Base-by-base conservation (phyloP, 2,329 filamentous ascomycete genomes). In the Fusarium pilosicola region DNA sequence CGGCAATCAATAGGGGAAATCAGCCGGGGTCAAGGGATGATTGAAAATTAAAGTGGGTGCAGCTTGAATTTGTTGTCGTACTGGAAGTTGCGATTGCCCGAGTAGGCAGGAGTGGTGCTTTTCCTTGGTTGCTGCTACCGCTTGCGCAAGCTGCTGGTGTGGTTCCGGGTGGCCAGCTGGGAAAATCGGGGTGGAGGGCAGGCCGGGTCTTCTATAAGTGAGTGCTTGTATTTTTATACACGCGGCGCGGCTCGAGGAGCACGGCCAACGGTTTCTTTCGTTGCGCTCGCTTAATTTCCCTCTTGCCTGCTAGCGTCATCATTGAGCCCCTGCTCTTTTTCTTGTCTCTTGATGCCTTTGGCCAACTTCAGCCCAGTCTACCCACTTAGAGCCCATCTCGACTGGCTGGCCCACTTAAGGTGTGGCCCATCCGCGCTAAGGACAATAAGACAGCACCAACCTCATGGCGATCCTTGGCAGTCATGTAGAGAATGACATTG, bases 151-250 rank as follows among this genome's bases (percentile, higher is more conserved):
- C 55, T 74, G 67, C 67, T 74, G 69, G 68, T 74, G 76, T 74
- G 74, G 71, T 77, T 70, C 74, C 70, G 63, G 73, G 69, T 74
- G 76, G 74, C 74, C 74, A 76, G 74, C 69, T 78, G 80, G 80
- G 76, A 80, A 80, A 83, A 82, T 80, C 75, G 79, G 80, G 80
- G 82, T 82, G 83, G 83, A 83, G 82, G 83, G 83, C 82, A 83
- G 80, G 82, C 81, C 80, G 68, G 81, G 80, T 80, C 81, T 83
- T 83, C 81, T 83, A 84, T 84, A 83, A 83, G 82, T 82, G 80
- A 81, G 79, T 80, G 78, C 80, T 78, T 84, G 81, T 82, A 84
- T 82, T 84, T 84, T 84, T 84, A 84, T 84, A 84, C 83, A 83
- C 81, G 82, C 77, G 78, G 73, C 77, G 74, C 77, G 73, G 75